Base-by-base conservation (phyloP, 179 eudicot species). In the Actinidia arguta region DNA sequence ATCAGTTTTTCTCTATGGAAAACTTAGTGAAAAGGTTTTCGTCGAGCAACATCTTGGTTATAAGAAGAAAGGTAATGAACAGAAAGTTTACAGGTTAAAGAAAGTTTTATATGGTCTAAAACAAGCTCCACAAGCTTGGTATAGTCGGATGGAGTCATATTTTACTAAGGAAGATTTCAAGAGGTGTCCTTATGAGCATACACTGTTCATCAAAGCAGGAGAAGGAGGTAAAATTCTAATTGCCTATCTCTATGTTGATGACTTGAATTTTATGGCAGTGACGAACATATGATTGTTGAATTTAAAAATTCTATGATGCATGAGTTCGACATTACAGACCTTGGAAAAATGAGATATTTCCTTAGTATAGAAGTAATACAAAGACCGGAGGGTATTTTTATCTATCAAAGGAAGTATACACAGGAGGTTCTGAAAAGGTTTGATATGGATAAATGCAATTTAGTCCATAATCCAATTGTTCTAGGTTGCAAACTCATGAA, bases 271-370 rank as follows among this genome's bases (percentile, higher is more conserved):
- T 18, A n/a, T 27, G 10, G 42, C 12, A 25, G 24, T 63, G 39
- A 63, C 27, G 66, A 61, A 61, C 27, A 4, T 20, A 27, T 68
- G 73, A 6, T 68, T 3, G 5, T 0, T 14, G 31, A 47, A 6
- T 73, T 73, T n/a, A 51, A 73, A 13, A 20, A 12, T 3, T 73
- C 76, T 5, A 73, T 73, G 76, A n/a, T 17, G 39, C 12, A 24
- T 20, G 76, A 73, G 76, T 73, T 73, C 6, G 73, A 69, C 4
- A 69, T 69, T 47, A 31, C 50, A 8, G 48, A 69, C 17, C 8
- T 73, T 20, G 76, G 76, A 12, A n/a, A 47, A 58, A 73, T 73
- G 76, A 51, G 36, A 7, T 46, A 20, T n/a, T 73, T 73, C n/a
- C 58, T 73, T 48, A 36, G 76, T 1, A 17, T 48, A 0, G 61